phyloP scores from a whole-genome alignment of 345 rosid genomes.

The Melaleuca quinquenervia region DNA sequence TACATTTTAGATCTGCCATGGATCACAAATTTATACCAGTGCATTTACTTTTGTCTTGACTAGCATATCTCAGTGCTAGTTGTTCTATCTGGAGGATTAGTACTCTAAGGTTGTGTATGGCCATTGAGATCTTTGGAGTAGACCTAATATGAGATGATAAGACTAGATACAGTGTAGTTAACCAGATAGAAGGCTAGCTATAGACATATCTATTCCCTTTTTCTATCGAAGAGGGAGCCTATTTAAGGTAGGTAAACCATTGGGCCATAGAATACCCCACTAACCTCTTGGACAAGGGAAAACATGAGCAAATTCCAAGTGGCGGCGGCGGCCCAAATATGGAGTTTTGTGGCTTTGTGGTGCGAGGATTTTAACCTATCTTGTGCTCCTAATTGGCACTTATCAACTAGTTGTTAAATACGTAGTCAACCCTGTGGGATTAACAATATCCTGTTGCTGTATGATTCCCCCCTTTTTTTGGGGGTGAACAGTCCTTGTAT shows the following conservation, averaged over 20 bases:
- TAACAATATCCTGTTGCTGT: background rate
- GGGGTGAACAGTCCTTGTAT: background rate
- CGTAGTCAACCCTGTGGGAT: background rate
- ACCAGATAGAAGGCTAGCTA: background rate
- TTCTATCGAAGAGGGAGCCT: background rate
- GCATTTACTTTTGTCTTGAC: background rate
- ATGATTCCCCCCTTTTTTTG: background rate
- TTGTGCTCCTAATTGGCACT: background rate
- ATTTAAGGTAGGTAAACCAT: background rate
- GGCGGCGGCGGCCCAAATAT: background rate
- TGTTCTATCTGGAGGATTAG: background rate
- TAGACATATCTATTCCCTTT: background rate
- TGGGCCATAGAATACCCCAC: background rate
- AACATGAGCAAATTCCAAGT: background rate
- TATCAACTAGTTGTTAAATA: background rate
- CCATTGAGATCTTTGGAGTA: background rate
- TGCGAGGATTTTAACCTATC: background rate
- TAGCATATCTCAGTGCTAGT: background rate
- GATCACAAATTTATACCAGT: background rate
- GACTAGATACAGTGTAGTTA: background rate
- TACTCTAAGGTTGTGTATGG: background rate
- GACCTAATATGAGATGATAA: background rate
- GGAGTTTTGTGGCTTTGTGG: background rate
- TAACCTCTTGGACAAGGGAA: background rate
- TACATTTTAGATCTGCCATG: background rate